phyloP scores from a whole-genome alignment of 306 rosid genomes.

The Ochetophila trinervis region DNA sequence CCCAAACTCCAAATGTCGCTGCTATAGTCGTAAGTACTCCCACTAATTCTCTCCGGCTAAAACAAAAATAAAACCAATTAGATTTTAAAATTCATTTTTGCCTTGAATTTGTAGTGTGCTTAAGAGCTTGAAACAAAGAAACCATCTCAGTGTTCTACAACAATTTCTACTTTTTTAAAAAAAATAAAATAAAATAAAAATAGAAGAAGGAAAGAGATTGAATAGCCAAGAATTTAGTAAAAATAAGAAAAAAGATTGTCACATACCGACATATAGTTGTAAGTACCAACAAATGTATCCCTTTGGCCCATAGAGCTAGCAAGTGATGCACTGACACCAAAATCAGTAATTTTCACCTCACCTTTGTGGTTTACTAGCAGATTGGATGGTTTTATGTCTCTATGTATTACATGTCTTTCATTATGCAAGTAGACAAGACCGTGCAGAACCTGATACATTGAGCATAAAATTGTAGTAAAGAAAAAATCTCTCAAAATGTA shows the following conservation, averaged over 20 bases:
- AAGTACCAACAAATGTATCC: constrained; percentile 96
- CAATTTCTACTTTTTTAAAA: background rate
- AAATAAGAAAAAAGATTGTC: background rate
- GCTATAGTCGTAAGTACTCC: constrained; percentile 89
- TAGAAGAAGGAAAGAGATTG: background rate
- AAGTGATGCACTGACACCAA: constrained; percentile 96
- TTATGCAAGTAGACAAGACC: constrained; percentile 95
- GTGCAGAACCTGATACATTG: constrained; percentile 66
- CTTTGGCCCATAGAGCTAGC: constrained; percentile 98
- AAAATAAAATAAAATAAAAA: background rate
- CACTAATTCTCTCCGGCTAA: constrained; percentile 95
- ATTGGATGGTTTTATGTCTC: constrained; percentile 97
- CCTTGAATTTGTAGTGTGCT: background rate
- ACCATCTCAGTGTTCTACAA: background rate
- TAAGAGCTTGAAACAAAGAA: constrained; percentile 8
- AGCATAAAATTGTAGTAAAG: constrained; percentile 14
- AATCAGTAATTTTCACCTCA: constrained; percentile 96
- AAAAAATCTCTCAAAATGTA: background rate
- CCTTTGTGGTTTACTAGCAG: constrained; percentile 93
- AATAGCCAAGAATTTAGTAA: background rate
- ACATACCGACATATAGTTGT: constrained; percentile 99
- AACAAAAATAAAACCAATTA: constrained; percentile 25
- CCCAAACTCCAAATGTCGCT: constrained; percentile 98
- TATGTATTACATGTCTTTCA: constrained; percentile 90
- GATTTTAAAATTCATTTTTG: background rate